Evolutionary conservation across 2,329 filamentous ascomycete genomes (phyloP).

Genomic region (Tothia fuscella): DNA sequence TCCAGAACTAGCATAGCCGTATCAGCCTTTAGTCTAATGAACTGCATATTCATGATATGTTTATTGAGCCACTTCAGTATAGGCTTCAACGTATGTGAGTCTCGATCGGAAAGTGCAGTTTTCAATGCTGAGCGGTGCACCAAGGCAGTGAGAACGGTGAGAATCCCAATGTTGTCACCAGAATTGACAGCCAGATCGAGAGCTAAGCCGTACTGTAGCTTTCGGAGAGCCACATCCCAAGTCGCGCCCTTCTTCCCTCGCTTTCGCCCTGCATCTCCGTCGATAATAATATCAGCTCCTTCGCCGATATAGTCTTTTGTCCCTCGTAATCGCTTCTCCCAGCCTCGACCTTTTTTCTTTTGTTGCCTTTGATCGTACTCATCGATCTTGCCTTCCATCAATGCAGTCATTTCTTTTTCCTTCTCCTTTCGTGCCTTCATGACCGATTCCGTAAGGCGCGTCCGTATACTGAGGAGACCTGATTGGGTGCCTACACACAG

Average conservation of each 20-base stretch:
- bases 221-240: conserved; percentile 76
- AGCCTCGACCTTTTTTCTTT: conserved; percentile 49
- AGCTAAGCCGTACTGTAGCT: conserved; percentile 63
- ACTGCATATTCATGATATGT: conserved; percentile 71
- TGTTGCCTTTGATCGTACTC: conserved; percentile 61
- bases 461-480: conserved; percentile 81
- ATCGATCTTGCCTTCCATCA: conserved; percentile 66
- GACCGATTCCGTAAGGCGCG: conserved; percentile 72
- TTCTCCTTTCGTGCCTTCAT: conserved; percentile 64
- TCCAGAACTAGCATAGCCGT: conserved; percentile 73
- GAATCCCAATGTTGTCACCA: conserved; percentile 29
- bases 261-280: conserved; percentile 52
- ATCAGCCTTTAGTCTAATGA: conserved; percentile 71
- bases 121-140: conserved; percentile 79
- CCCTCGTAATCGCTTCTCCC: conserved; percentile 51
- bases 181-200: conserved; percentile 61
- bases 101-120: conserved; percentile 65
- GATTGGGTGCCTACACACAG: conserved; percentile 91
- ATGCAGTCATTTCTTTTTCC: conserved; percentile 72
- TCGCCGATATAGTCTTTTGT: conserved; percentile 69
- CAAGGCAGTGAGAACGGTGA: conserved; percentile 73
- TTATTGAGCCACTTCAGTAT: conserved; percentile 72
- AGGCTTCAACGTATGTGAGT: conserved; percentile 70
- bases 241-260: conserved; percentile 52
- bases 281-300: conserved; percentile 78